phyloP scores from a whole-genome alignment of 495 filamentous ascomycete genomes.

The Apodospora peruviana region DNA sequence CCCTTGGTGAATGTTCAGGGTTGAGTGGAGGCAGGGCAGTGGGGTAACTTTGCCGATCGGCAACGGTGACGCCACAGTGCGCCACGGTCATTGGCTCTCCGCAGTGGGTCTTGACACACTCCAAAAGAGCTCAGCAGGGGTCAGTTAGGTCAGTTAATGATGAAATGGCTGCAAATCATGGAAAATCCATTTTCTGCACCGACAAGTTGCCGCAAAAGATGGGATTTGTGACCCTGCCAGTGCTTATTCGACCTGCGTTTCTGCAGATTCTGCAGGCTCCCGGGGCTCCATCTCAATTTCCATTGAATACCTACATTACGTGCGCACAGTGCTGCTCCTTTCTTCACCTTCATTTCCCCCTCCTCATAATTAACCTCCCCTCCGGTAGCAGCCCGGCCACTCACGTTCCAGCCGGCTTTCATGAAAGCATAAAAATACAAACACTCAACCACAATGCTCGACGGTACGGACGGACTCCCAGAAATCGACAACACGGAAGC shows the following conservation, averaged over 20 bases:
- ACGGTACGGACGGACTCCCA: no score
- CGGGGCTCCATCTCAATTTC: not conserved
- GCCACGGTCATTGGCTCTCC: conserved; percentile 3
- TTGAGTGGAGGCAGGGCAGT: no score
- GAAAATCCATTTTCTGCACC: conserved; percentile 7
- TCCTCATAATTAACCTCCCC: no score
- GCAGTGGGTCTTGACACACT: not conserved
- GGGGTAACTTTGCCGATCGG: conserved; percentile 18
- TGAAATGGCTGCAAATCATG: conserved; percentile 14
- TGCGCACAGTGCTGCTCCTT: no score
- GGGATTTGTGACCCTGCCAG: not conserved
- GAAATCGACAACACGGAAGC: no score
- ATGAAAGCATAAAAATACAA: no score
- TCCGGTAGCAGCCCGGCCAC: no score
- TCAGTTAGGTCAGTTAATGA: conserved; percentile 10
- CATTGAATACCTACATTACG: no score
- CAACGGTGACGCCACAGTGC: conserved; percentile 16
- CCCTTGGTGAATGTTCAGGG: no score
- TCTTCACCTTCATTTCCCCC: no score
- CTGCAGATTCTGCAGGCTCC: not conserved
- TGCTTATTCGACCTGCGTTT: not conserved
- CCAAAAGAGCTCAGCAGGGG: not conserved
- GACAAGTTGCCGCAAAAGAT: not conserved
- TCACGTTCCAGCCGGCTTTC: no score
- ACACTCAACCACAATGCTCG: no score